Evolutionary conservation across 164 flowering plant genomes (phyloP), one percentile per base, ranked within the genome.

Genomic region (Vitis rupestris): DNA sequence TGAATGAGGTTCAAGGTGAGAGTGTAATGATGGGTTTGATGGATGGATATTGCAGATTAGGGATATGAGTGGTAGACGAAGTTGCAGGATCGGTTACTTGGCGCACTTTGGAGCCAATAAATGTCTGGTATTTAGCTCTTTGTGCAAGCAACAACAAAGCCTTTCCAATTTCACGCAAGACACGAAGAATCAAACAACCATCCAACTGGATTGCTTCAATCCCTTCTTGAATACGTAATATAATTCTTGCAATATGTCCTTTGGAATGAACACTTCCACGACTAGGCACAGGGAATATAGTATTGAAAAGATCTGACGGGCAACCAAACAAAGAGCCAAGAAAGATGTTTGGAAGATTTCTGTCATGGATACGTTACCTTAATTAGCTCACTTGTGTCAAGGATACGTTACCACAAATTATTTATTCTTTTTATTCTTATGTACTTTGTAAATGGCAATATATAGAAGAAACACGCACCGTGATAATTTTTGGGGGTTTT

Each of bases 51-150:
- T 19, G 23, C 1, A 0, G 1, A 19, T 19, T 19, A 19, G 1
- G 23, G 23, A 19, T 19, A 19, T 19, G 23, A 19, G 23, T 19
- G 23, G 23, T 19, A 1, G 1, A 19, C 23, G 23, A 0, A 71
- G 93, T 90, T 65, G 96, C 98, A 55, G 96, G 87, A 70, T 90
- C 92, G 1, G 84, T 76, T 53, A 95, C 82, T 81, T 95, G 99
- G 37, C 98, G 93, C 48, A 97, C 92, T 72, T 95, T 98, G 30
- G 90, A 92, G 59, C 99, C 97, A 50, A 97, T 78, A 13, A 97
- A 90, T 86, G 93, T 98, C 97, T 95, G 98, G 78, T 83, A 91
- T 78, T 95, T 98, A 78, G 92, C 92, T 76, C 90, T 86, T 82
- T 93, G 76, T 13, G 96, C 93, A 57, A 95, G 82, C 30, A 88